Conservation (phyloP, 2,329 filamentous ascomycete species). For the Beauveria bassiana region DNA sequence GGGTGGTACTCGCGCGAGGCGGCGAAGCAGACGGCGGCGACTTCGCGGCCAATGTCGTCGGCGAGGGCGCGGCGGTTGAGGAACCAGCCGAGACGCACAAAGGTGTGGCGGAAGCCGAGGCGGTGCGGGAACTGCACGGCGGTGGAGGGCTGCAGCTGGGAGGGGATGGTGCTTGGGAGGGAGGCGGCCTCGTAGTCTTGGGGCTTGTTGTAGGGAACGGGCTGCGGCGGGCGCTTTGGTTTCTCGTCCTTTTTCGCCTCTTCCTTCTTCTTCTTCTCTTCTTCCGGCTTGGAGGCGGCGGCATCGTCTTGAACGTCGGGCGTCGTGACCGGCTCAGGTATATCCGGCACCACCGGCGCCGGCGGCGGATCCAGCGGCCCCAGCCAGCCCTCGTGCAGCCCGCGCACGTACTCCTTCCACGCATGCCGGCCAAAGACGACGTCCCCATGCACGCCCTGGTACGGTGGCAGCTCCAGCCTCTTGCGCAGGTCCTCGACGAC, state of each 20-base stretch:
- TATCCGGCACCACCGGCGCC: constrained; percentile 17
- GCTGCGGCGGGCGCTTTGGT: constrained; percentile 52
- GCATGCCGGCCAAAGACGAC: constrained; percentile 83
- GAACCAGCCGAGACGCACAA: constrained; percentile 79
- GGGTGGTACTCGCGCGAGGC: constrained; percentile 38
- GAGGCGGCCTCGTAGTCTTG: constrained; percentile 60
- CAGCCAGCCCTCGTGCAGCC: constrained; percentile 92
- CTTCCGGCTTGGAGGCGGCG: constrained; percentile 13
- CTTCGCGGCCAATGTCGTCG: constrained; percentile 78
- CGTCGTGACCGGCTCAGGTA: constrained; percentile 14
- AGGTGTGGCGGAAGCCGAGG: constrained; percentile 86
- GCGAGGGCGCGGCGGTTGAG: constrained; percentile 78
- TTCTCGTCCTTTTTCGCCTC: constrained; percentile 39
- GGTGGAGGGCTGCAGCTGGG: constrained; percentile 63
- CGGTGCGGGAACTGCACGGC: constrained; percentile 79
- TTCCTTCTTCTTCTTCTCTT: constrained; percentile 31
- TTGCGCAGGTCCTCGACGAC: constrained; percentile 56
- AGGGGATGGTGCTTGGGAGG: constrained; percentile 59
- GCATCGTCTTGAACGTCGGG: constrained; percentile 17
- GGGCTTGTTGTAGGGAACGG: constrained; percentile 65
- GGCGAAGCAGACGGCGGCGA: constrained; percentile 74
- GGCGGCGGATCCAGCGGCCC: constrained; percentile 66
- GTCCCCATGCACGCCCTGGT: constrained; percentile 70
- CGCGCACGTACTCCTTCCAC: constrained; percentile 95
- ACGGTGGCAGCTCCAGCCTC: constrained; percentile 60